phyloP scores from a whole-genome alignment of 2,329 filamentous ascomycete species.

The Aspergillus nomiae region DNA sequence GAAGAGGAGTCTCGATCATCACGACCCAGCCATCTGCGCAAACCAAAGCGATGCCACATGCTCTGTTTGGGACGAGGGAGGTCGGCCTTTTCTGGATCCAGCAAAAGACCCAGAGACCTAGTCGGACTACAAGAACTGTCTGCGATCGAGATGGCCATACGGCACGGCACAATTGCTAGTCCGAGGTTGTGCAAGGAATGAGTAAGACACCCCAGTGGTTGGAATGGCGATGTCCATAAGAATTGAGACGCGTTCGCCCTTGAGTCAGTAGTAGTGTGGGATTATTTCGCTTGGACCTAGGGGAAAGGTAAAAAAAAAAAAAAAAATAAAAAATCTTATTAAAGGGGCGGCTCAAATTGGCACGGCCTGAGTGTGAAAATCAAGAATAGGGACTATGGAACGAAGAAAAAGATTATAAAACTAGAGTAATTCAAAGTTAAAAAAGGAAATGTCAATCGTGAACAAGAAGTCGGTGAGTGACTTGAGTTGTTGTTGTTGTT shows the following conservation, averaged over 20 bases:
- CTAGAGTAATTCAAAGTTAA: neutral
- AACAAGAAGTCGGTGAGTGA: slow-evolving; percentile 24
- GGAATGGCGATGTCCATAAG: slow-evolving; percentile 41
- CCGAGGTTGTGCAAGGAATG: slow-evolving; percentile 32
- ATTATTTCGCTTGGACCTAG: slow-evolving; percentile 7
- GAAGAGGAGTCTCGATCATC: slow-evolving; percentile 39
- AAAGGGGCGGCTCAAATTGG: neutral
- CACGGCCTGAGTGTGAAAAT: slow-evolving; percentile 1
- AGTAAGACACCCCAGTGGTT: slow-evolving; percentile 38
- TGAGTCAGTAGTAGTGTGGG: slow-evolving; percentile 10
- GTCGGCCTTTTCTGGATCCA: slow-evolving; percentile 36
- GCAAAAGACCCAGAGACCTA: slow-evolving; percentile 36
- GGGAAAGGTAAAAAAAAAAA: slow-evolving; percentile 4
- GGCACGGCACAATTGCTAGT: slow-evolving; percentile 32
- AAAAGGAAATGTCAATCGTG: slow-evolving; percentile 14
- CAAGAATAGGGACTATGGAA: neutral
- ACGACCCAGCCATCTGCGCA: slow-evolving; percentile 45
- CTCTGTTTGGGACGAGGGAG: slow-evolving; percentile 41
- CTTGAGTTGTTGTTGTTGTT: slow-evolving; percentile 13
- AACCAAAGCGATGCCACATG: slow-evolving; percentile 49
- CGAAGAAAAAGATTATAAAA: slow-evolving; percentile 9
- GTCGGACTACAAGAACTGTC: slow-evolving; percentile 40
- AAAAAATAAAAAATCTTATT: slow-evolving; percentile 1
- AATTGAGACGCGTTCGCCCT: slow-evolving; percentile 23
- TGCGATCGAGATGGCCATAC: slow-evolving; percentile 46